phyloP scores from a whole-genome alignment of 345 rosid species.

The Arabis alpina region DNA sequence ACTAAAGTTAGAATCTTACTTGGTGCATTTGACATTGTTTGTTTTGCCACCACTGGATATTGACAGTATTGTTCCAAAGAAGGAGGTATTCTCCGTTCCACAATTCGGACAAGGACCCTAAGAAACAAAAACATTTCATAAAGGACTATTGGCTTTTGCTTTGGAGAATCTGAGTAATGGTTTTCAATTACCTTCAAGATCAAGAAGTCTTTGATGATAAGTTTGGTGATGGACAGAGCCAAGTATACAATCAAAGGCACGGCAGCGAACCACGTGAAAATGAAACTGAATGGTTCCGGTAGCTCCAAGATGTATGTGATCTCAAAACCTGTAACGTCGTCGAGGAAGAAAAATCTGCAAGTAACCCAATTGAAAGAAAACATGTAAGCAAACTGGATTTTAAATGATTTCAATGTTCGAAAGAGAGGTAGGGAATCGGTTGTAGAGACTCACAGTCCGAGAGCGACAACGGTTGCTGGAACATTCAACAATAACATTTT shows the following conservation, averaged over 20 bases:
- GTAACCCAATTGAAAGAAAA: slow-evolving; percentile 20
- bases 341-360: slow-evolving; percentile 91
- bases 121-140: slow-evolving; percentile 17
- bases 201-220: slow-evolving; percentile 72
- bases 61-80: slow-evolving; percentile 87
- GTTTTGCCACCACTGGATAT: slow-evolving; percentile 71
- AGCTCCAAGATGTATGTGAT: slow-evolving; percentile 90
- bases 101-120: slow-evolving; percentile 96
- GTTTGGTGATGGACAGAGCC: slow-evolving; percentile 72
- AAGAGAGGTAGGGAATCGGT: neutral
- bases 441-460: slow-evolving; percentile 45
- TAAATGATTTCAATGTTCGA: neutral
- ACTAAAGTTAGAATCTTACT: slow-evolving; percentile 53
- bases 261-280: slow-evolving; percentile 97
- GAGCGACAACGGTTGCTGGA: slow-evolving; percentile 83
- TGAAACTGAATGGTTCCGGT: slow-evolving; percentile 89
- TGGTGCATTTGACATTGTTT: slow-evolving; percentile 77
- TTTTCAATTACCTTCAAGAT: slow-evolving; percentile 81
- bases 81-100: slow-evolving; percentile 83
- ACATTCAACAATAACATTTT: slow-evolving; percentile 88
- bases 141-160: slow-evolving; percentile 9
- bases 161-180: slow-evolving; percentile 1
- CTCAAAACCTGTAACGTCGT: slow-evolving; percentile 91
- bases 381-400: slow-evolving; percentile 4
- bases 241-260: slow-evolving; percentile 73